Evolutionary conservation across 164 flowering plant genomes (phyloP).

Genomic region (Chloranthus sessilifolius): DNA sequence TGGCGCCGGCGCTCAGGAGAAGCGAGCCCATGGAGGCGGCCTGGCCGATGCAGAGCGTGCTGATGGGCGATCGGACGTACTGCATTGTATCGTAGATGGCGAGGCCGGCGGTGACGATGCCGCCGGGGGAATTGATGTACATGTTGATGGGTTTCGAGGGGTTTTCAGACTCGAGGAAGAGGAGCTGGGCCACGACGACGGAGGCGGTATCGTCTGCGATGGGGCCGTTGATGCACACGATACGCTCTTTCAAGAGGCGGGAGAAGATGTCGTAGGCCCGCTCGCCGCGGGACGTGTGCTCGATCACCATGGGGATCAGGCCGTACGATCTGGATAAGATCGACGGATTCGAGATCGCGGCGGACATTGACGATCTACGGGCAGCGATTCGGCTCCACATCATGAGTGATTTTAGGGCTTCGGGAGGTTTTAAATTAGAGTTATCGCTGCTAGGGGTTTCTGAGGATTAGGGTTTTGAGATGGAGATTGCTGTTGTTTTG

Average conservation of each 20-base stretch:
- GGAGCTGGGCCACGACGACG: slow-evolving; percentile 94
- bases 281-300: slow-evolving; percentile 90
- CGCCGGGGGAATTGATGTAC: slow-evolving; percentile 97
- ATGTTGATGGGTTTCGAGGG: slow-evolving; percentile 86
- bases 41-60: slow-evolving; percentile 88
- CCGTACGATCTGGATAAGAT: slow-evolving; percentile 33
- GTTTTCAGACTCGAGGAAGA: slow-evolving; percentile 88
- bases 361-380: neutral
- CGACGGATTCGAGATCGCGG: slow-evolving; percentile 3
- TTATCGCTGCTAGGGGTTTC: too few relatives aligned
- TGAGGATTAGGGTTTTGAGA: neutral
- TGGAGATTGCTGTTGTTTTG: too few relatives aligned
- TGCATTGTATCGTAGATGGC: slow-evolving; percentile 98
- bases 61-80: slow-evolving; percentile 78
- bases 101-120: slow-evolving; percentile 93
- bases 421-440: neutral
- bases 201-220: slow-evolving; percentile 87
- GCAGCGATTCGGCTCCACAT: slow-evolving; percentile 15
- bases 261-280: slow-evolving; percentile 97
- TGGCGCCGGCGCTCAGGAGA: slow-evolving; percentile 87
- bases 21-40: slow-evolving; percentile 97
- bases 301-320: slow-evolving; percentile 88
- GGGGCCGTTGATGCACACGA: slow-evolving; percentile 90
- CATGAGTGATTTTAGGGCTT: neutral
- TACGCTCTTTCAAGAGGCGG: slow-evolving; percentile 89